These are phyloP conservation scores for Coemansia sp. DNA, from an alignment of 192 early-diverging fungal species.

Conservation along the genomic window DNA sequence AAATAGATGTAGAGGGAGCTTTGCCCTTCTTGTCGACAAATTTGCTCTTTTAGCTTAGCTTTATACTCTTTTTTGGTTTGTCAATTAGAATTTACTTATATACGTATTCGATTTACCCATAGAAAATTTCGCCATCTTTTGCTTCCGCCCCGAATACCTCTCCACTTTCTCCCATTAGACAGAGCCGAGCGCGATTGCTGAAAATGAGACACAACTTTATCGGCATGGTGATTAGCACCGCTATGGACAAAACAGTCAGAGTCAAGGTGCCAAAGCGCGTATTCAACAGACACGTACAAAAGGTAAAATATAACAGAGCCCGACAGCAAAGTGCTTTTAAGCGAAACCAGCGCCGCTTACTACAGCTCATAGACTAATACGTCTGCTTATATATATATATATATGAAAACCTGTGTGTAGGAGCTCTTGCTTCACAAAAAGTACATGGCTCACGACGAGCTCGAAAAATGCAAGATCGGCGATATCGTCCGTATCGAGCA, in stretches of 20 bases:
- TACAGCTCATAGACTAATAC: background rate
- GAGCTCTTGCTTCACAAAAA: conserved; percentile 78
- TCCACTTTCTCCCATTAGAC: conserved; percentile 5
- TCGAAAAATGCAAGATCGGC: conserved; percentile 75
- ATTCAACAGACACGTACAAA: conserved; percentile 79
- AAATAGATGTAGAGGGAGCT: no score
- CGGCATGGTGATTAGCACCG: conserved; percentile 84
- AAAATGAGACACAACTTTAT: conserved; percentile 75
- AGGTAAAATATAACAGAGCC: conserved; percentile 64
- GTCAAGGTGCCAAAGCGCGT: conserved; percentile 75
- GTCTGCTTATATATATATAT: background rate
- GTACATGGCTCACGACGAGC: conserved; percentile 85
- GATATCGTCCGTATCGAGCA: conserved; percentile 91
- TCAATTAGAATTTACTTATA: no score
- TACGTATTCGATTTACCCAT: background rate
- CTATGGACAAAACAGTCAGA: conserved; percentile 87
- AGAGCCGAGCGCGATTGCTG: background rate
- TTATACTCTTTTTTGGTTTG: background rate
- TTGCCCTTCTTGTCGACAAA: background rate
- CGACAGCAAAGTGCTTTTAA: background rate
- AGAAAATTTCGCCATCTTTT: background rate
- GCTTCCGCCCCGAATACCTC: background rate
- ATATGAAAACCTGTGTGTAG: conserved; percentile 39
- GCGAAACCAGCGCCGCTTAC: background rate
- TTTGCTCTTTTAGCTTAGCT: background rate